Base-by-base conservation (phyloP, 345 rosid species). In the Corymbia maculata region DNA sequence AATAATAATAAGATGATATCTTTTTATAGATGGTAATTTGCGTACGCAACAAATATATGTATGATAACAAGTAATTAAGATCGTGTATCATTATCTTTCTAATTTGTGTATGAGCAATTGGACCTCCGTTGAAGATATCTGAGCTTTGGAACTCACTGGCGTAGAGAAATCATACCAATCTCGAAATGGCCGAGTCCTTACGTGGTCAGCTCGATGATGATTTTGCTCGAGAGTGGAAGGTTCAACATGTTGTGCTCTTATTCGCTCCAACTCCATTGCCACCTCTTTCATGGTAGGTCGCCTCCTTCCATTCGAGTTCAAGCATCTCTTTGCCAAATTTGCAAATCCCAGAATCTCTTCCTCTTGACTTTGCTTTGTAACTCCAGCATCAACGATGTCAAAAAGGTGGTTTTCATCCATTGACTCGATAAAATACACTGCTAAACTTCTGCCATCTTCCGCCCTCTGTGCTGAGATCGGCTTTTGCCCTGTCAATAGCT, bases 251-350 rank as follows among this genome's bases (percentile, higher is more conserved):
- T 16, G 45, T 59, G 61, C 49, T 30, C 70, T 64, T 75, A 87
- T 87, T 44, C 26, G 51, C 82, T 84, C 42, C 79, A 90, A 84
- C 52, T 80, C 87, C 85, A 51, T 80, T 16, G 75, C 64, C 9
- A 90, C 87, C 15, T 90, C 88, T 88, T 59, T 88, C 75, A 64
- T n/a, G 75, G 10, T 64, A n/a, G 75, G 75, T n/a, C 10, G 75
- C n/a, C 7, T 64, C 10, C 89, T 84, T 30, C 88, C 66, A 21
- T 86, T 53, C 24, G 57, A 28, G 32, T 50, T 51, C 36, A 88
- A 80, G 88, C 91, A 90, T 64, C 87, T 49, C 85, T 86, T 86
- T 13, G 90, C 91, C 42, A 90, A 88, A 52, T 79, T 64, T 64
- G 75, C 19, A 7, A 64, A 30, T 64, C 5, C 75, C 75, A 64